A percentile compares a stretch with the other conserved stretches of the same genome.
These are phyloP conservation scores for Paramecium sonneborni DNA, from an alignment of 73 alveolate genomes.

Conservation along the genomic window DNA sequence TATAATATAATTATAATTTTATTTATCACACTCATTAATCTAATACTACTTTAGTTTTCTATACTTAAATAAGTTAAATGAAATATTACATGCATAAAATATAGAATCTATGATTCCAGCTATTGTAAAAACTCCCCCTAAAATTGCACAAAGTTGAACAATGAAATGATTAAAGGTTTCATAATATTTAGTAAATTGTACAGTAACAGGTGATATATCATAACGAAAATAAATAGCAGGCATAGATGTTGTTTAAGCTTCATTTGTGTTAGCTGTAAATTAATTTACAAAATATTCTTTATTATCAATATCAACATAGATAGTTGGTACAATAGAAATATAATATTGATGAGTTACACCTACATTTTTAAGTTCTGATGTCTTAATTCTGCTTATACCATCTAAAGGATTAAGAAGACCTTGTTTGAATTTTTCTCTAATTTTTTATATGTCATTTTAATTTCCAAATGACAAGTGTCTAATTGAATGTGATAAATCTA, in stretches of 20 bases:
- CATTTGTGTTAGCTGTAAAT: conserved; percentile 84
- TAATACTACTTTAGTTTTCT: not conserved
- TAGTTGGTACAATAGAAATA: conserved; percentile 92
- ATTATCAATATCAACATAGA: conserved; percentile 74
- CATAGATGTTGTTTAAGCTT: conserved; percentile 65
- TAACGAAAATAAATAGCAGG: conserved; percentile 86
- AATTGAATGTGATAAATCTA: conserved; percentile 86
- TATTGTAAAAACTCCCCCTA: conserved; percentile 98
- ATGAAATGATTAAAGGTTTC: conserved; percentile 83
- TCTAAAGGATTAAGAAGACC: conserved; percentile 80
- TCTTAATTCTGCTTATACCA: conserved; percentile 63
- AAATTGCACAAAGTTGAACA: conserved; percentile 94
- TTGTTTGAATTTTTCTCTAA: conserved; percentile 74
- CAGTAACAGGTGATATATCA: conserved; percentile 98
- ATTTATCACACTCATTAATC: not conserved
- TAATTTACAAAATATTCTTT: conserved; percentile 75
- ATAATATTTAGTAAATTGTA: conserved; percentile 81
- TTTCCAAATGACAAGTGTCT: conserved; percentile 90
- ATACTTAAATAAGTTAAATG: not conserved
- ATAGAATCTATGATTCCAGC: conserved; percentile 92
- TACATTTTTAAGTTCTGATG: not conserved
- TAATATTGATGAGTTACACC: conserved; percentile 83
- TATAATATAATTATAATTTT: not conserved
- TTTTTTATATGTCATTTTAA: conserved; percentile 70
- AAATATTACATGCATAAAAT: conserved; percentile 61